Evolutionary conservation across 202 grass and related monocot genomes (phyloP), one percentile per base, ranked within the genome.

Genomic region (Elaeis oleifera): DNA sequence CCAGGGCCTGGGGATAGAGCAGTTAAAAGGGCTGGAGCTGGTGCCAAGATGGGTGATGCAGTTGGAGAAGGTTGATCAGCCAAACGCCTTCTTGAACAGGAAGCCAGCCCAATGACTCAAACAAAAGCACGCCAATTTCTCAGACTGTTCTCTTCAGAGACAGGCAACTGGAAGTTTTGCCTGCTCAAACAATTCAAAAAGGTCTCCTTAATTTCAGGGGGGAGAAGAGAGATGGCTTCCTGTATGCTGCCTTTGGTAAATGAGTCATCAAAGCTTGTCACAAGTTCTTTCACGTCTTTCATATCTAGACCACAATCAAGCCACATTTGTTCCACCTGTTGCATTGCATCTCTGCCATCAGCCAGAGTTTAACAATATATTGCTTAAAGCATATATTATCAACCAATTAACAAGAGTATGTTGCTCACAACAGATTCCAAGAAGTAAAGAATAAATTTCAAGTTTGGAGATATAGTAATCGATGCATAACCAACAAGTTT

Each of bases 161-260:
- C 5, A 20, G 16, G 27, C 69, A 69, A 23, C 22, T 51, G 71
- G 48, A 65, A 51, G 60, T 51, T 70, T 14, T 82, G 78, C 68
- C 79, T 85, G 67, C 27, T 79, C 71, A 89, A 76, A 60, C 81
- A 76, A 65, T 67, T 65, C 24, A 85, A 51, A 36, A 83, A 73
- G 63, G 50, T 61, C 18, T 58, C 50, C 50, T 68, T 58, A 63
- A 76, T 64, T 62, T 70, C 54, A 78, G 71, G 65, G 55, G 78
- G 55, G 48, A 81, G 44, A 58, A 59, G 51, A 72, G 26, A 59
- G 49, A 31, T 50, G 16, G 6, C 54, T 23, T 72, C 56, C 28
- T 51, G 77, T 75, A 65, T 19, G 36, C 1, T 39, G 3, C 22
- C 59, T 23, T 58, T 50, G 66, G 76, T 29, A 65, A 64, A 26